Conservation (phyloP, 805 yeast genomes). For the Saccharomycopsis vini region DNA sequence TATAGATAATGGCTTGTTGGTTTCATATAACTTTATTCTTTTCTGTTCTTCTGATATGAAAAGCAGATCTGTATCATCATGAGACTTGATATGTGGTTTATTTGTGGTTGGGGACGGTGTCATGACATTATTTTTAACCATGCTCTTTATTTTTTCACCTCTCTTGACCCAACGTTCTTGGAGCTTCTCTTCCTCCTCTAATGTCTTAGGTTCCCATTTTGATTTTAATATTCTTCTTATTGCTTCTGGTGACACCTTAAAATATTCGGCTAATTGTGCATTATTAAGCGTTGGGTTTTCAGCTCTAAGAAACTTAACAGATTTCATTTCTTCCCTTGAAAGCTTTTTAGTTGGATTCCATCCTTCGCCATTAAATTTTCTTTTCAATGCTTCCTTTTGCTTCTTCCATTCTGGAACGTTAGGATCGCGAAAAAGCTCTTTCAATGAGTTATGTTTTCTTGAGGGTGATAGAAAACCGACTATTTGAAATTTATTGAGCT, state of each 20-base stretch:
- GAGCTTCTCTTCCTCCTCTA: constrained; percentile 38
- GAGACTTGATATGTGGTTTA: no score
- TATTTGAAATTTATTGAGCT: no score
- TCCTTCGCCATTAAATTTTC: constrained; percentile 45
- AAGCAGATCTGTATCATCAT: no score
- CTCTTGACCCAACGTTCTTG: constrained; percentile 46
- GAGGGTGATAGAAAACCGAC: no score
- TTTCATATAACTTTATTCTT: no score
- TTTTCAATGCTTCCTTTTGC: constrained; percentile 53
- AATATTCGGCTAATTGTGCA: constrained; percentile 51
- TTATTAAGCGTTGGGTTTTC: constrained; percentile 53
- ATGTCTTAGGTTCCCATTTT: constrained; percentile 59
- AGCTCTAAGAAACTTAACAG: constrained; percentile 46
- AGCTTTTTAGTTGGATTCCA: constrained; percentile 66
- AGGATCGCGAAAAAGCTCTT: constrained; percentile 17
- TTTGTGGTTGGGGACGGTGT: no score
- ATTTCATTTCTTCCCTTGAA: constrained; percentile 60
- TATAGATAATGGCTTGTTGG: no score
- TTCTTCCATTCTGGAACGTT: constrained; percentile 60
- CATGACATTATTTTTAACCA: constrained; percentile 3
- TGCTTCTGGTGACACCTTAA: constrained; percentile 72
- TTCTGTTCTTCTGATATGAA: no score
- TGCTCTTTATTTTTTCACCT: constrained; percentile 30
- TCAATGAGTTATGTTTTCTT: constrained; percentile 20
- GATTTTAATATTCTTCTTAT: constrained; percentile 71